phyloP scores from a whole-genome alignment of 768 basidiomycete genomes.

The Amanita pallidorosea region DNA sequence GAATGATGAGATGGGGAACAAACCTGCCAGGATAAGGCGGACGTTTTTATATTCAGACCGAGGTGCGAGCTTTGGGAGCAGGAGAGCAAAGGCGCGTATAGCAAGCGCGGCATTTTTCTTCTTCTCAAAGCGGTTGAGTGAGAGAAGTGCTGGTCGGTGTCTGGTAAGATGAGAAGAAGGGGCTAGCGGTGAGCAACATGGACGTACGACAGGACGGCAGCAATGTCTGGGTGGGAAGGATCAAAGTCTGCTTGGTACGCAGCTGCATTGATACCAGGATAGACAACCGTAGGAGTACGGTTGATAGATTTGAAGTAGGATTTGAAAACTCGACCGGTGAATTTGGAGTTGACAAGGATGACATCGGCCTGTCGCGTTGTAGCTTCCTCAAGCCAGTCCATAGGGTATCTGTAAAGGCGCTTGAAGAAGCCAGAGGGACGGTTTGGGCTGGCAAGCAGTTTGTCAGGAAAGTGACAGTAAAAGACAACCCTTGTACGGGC shows the following conservation, averaged over 20 bases:
- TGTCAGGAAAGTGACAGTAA: constrained; percentile 98
- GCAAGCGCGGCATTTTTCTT: constrained; percentile 91
- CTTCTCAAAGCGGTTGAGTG: constrained; percentile 89
- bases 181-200: constrained; percentile 1
- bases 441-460: constrained; percentile 54
- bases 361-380: constrained; percentile 89
- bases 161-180: constrained; percentile 19
- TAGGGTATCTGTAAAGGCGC: constrained; percentile 71
- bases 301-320: constrained; percentile 62
- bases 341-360: constrained; percentile 85
- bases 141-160: constrained; percentile 63
- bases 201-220: constrained; percentile 48
- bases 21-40: constrained; percentile 76
- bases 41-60: constrained; percentile 22
- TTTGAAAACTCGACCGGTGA: constrained; percentile 76
- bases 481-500: constrained; percentile 80
- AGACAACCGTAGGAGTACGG: constrained; percentile 66
- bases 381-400: constrained; percentile 83
- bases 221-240: constrained; percentile 36
- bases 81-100: constrained; percentile 59
- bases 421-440: constrained; percentile 45
- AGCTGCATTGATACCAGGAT: constrained; percentile 84
- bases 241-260: constrained; percentile 50
- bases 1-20: constrained; percentile 6
- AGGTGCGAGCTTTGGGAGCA: constrained; percentile 23